These are phyloP conservation scores for Pichia nanzhaoensis DNA, from an alignment of 805 yeast genomes.

Conservation along the genomic window DNA sequence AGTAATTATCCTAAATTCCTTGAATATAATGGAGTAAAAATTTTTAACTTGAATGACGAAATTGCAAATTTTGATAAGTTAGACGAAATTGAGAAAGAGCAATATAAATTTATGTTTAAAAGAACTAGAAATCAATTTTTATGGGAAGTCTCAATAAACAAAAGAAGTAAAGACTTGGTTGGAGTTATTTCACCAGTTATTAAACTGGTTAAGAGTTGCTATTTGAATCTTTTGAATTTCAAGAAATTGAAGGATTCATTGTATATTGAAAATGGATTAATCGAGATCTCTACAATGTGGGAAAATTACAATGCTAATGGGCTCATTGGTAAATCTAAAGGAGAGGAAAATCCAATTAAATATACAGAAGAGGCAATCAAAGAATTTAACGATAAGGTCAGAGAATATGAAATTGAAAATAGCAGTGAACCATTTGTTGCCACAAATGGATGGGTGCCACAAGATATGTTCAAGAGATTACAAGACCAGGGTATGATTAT, in stretches of 20 bases:
- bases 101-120: constrained; percentile 78
- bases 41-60: constrained; percentile 69
- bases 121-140: constrained; percentile 87
- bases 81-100: constrained; percentile 67
- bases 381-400: constrained; percentile 49
- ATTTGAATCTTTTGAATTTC: constrained; percentile 51
- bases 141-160: constrained; percentile 76
- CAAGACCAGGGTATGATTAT: constrained; percentile 62
- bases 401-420: constrained; percentile 60
- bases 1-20: constrained; percentile 78
- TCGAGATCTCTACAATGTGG: constrained; percentile 67
- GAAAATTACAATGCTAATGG: constrained; percentile 52
- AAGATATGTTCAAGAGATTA: constrained; percentile 76
- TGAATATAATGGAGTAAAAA: constrained; percentile 81
- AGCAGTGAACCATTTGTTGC: constrained; percentile 77
- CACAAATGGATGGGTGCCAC: constrained; percentile 94
- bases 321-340: constrained; percentile 35
- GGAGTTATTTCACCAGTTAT: constrained; percentile 78
- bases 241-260: constrained; percentile 54
- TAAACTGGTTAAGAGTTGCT: constrained; percentile 63
- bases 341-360: constrained; percentile 48
- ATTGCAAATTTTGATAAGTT: constrained; percentile 62
- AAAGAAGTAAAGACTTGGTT: constrained; percentile 56
- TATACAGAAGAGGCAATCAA: constrained; percentile 55
- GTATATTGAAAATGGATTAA: constrained; percentile 57